Percentiles rank a stretch among this genome's conserved stretches.
Evolutionary conservation across 805 yeast species (phyloP).

Genomic region (Myxozyma neotropica): DNA sequence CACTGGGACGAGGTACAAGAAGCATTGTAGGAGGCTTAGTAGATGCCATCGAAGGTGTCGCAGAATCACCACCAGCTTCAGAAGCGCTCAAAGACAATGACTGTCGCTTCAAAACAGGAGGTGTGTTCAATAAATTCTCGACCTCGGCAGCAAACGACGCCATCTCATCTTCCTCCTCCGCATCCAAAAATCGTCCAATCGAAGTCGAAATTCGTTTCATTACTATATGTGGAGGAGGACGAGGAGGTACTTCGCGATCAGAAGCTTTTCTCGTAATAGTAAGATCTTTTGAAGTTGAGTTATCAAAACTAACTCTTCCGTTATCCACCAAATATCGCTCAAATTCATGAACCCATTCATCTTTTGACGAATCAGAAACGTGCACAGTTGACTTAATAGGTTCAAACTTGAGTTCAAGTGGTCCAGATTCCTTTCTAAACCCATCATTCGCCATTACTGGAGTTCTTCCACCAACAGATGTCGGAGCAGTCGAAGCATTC

Average conservation of each 20-base stretch:
- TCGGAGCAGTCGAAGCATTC: slow-evolving; percentile 18
- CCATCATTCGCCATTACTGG: slow-evolving; percentile 1
- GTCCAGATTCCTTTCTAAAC: background rate
- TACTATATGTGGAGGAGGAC: slow-evolving; percentile 8
- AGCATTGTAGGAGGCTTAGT: background rate
- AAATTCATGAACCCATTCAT: slow-evolving; percentile 20
- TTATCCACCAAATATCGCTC: slow-evolving; percentile 12
- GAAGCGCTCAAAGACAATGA: background rate
- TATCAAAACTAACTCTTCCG: background rate
- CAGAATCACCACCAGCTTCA: background rate
- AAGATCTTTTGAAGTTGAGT: background rate
- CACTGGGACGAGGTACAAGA: background rate
- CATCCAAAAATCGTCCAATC: slow-evolving; percentile 23
- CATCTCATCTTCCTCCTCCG: slow-evolving; percentile 22
- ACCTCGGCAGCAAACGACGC: slow-evolving; percentile 22
- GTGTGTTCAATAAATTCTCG: slow-evolving; percentile 23
- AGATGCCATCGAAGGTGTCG: background rate
- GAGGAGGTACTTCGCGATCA: background rate
- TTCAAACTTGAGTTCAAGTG: slow-evolving; percentile 2
- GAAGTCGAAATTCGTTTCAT: background rate
- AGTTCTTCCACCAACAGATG: slow-evolving; percentile 13
- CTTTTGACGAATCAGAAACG: slow-evolving; percentile 4
- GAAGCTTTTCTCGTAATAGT: background rate
- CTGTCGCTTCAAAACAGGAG: slow-evolving; percentile 25
- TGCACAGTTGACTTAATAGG: slow-evolving; percentile 9